phyloP scores from a whole-genome alignment of 352 stramenopile species.

The Globisporangium parvum region DNA sequence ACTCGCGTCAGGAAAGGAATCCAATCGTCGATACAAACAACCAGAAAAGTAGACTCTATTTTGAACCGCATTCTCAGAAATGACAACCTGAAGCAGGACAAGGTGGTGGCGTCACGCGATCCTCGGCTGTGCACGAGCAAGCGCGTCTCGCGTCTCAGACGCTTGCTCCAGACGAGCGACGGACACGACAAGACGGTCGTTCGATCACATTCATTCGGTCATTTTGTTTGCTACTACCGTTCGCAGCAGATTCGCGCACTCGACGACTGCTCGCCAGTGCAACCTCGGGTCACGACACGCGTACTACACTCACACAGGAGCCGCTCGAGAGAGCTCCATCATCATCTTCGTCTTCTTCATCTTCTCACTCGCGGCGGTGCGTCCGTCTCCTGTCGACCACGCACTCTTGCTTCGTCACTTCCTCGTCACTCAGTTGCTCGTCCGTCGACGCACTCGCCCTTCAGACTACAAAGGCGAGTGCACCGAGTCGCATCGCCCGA shows the following conservation, averaged over 20 bases:
- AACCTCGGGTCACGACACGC: neutral
- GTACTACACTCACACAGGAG: neutral
- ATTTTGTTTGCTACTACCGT: neutral
- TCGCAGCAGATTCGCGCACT: neutral
- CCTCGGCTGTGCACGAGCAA: no score
- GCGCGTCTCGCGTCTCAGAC: no score
- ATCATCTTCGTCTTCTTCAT: neutral
- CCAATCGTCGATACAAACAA: no score
- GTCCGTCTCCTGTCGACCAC: neutral
- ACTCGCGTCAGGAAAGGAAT: no score
- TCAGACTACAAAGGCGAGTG: neutral
- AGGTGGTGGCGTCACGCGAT: no score
- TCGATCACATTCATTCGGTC: neutral
- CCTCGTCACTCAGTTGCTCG: neutral
- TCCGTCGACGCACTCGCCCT: constrained; percentile 1
- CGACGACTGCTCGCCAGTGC: neutral
- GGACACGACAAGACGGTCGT: neutral
- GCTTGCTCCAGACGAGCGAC: neutral
- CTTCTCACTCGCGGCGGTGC: neutral
- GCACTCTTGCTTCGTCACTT: neutral
- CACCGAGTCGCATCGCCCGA: neutral
- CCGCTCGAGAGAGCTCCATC: neutral
- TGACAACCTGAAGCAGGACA: no score
- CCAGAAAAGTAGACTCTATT: no score
- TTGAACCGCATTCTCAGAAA: no score